Conservation (phyloP, 352 stramenopile species). For the Pelagophyceae sp. region DNA sequence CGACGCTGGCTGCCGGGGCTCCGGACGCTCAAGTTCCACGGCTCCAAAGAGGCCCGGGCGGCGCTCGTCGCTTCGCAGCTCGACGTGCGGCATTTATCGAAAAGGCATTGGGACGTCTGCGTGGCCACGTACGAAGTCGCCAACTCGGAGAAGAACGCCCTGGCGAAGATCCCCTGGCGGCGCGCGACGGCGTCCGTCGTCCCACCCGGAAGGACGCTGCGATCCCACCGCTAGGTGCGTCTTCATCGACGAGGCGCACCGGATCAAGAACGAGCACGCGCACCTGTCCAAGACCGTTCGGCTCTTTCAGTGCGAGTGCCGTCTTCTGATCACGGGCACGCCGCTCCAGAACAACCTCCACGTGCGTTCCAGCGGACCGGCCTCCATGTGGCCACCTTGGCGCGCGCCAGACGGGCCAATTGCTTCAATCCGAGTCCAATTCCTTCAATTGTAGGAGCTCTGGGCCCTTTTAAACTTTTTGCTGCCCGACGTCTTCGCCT, state of each 20-base stretch:
- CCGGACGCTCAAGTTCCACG: constrained; percentile 88
- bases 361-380: too few relatives aligned
- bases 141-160: constrained; percentile 36
- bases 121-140: constrained; percentile 92
- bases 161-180: constrained; percentile 74
- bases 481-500: constrained; percentile 79
- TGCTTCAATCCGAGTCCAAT: too few relatives aligned
- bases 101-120: constrained; percentile 76
- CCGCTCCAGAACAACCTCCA: constrained; percentile 94
- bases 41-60: constrained; percentile 77
- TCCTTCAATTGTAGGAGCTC: constrained; percentile 91
- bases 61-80: constrained; percentile 41
- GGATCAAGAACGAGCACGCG: constrained; percentile 96
- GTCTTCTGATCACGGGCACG: constrained; percentile 85
- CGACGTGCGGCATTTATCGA: background rate
- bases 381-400: too few relatives aligned
- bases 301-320: constrained; percentile 54
- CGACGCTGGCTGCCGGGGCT: constrained; percentile 87
- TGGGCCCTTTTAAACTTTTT: constrained; percentile 97
- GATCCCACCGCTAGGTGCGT: too few relatives aligned
- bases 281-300: constrained; percentile 65
- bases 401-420: too few relatives aligned
- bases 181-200: too few relatives aligned
- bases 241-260: constrained; percentile 93
- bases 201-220: too few relatives aligned